Conservation (phyloP, 2,329 filamentous ascomycete genomes). For the Alternaria alternata region DNA sequence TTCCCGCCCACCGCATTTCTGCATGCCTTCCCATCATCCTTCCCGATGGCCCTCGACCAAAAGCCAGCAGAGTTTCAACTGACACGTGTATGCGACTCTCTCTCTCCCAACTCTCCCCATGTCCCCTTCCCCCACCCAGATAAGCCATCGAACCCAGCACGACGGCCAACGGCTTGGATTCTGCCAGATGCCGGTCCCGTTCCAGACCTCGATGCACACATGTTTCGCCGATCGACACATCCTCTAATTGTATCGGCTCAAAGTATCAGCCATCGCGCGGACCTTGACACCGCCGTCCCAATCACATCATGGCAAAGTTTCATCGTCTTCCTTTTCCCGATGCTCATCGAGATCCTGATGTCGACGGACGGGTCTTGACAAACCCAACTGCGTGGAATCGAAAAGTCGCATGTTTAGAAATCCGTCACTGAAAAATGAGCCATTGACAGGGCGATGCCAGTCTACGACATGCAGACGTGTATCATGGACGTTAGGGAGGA, state of each 20-base stretch:
- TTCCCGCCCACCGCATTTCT: slow-evolving; percentile 5
- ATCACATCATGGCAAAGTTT: slow-evolving; percentile 1
- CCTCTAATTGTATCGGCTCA: slow-evolving; percentile 12
- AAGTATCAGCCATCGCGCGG: slow-evolving; percentile 11
- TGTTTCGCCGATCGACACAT: slow-evolving; percentile 23
- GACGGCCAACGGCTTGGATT: slow-evolving; percentile 14
- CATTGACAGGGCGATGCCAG: not conserved
- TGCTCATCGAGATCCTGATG: slow-evolving; percentile 11
- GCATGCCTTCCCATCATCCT: not conserved
- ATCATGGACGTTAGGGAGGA: slow-evolving; percentile 1
- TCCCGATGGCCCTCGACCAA: not conserved
- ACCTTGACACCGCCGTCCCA: not conserved
- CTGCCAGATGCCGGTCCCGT: slow-evolving; percentile 23
- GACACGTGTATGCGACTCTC: not conserved
- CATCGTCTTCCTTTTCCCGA: slow-evolving; percentile 13
- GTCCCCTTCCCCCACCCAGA: not conserved
- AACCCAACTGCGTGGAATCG: not conserved
- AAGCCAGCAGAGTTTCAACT: not conserved
- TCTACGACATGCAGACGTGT: not conserved
- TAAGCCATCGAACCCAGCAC: not conserved
- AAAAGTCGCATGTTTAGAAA: not conserved
- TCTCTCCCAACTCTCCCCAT: no score
- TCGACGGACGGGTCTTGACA: not conserved
- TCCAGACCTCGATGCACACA: slow-evolving; percentile 21
- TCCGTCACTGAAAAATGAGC: not conserved